Conservation (phyloP, 768 basidiomycete species). For the Mycena pura region DNA sequence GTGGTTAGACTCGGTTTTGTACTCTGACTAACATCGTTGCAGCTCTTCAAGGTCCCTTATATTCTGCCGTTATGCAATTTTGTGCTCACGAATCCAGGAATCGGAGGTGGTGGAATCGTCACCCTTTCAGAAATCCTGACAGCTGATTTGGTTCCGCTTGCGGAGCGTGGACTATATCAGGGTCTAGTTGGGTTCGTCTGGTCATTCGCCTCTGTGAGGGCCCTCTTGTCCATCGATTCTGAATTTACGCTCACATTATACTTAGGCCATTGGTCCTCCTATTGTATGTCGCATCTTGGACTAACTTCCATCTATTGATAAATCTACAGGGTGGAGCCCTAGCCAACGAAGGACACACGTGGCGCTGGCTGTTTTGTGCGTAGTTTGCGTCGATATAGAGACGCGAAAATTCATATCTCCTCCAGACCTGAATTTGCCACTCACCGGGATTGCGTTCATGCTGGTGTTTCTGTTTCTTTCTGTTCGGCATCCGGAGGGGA, state of each 20-base stretch:
- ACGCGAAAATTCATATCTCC: background rate
- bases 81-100: conserved; percentile 15
- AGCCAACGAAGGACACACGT: conserved; percentile 30
- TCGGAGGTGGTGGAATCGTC: conserved; percentile 44
- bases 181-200: conserved; percentile 40
- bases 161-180: conserved; percentile 46
- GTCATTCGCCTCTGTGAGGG: conserved; percentile 39
- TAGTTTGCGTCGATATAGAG: background rate
- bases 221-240: background rate
- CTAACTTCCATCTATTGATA: background rate
- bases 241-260: background rate
- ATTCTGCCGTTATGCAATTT: background rate
- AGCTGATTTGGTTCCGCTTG: conserved; percentile 50
- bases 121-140: conserved; percentile 45
- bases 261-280: conserved; percentile 23
- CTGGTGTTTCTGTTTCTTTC: conserved; percentile 30
- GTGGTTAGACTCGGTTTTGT: background rate
- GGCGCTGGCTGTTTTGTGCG: conserved; percentile 41
- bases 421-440: conserved; percentile 44
- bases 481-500: conserved; percentile 36
- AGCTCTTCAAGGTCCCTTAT: conserved; percentile 32
- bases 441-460: conserved; percentile 29
- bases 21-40: background rate
- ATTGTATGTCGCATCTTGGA: conserved; percentile 8
- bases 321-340: conserved; percentile 27